Base-by-base conservation (phyloP, 2,329 filamentous ascomycete species). In the Aspergillus sp. region DNA sequence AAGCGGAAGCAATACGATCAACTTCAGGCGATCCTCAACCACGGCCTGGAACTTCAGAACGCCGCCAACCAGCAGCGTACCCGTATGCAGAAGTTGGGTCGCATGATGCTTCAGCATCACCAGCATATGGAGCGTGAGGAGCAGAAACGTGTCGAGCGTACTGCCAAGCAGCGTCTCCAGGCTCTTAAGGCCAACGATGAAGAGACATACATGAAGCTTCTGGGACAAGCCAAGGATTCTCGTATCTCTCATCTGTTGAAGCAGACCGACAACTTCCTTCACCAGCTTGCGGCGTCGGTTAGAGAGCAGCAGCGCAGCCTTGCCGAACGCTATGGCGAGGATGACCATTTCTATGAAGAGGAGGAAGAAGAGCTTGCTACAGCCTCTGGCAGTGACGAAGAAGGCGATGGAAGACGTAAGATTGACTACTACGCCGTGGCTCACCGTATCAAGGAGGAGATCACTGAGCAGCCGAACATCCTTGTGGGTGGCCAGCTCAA, bases 341-440 rank as follows among this genome's bases (percentile, higher is more conserved):
- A 87, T 46, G 76, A 72, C 71, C 72, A 82, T 42, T 70, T 79
- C 61, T 80, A 83, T 36, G 82, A 81, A n/a, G 87, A 89, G 57
- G 87, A 88, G 55, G 88, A 86, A 55, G 86, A 90, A 14, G 80
- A 82, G 2, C 85, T 88, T 6, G 89, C 88, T 7, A 87, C 89
- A 2, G 90, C 88, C 18, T 70, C 68, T 60, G 90, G 88, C 56
- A 86, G 84, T 42, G 85, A 89, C 56, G 87, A 84, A 47, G 85
- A 89, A 61, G 84, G 85, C 65, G 84, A 81, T 60, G 83, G 83
- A 55, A 69, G 68, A 70, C 85, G 87, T 71, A 96, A 96, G 84
- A 92, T 98, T 59, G 96, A 99, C 75, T 99, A 99, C 86, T 99
- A 99, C 71, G 92, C 95, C 65, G 95, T 99, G 67, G 95, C 95